Base-by-base conservation (phyloP, 2,329 filamentous ascomycete genomes). In the Didymella arachidicola region DNA sequence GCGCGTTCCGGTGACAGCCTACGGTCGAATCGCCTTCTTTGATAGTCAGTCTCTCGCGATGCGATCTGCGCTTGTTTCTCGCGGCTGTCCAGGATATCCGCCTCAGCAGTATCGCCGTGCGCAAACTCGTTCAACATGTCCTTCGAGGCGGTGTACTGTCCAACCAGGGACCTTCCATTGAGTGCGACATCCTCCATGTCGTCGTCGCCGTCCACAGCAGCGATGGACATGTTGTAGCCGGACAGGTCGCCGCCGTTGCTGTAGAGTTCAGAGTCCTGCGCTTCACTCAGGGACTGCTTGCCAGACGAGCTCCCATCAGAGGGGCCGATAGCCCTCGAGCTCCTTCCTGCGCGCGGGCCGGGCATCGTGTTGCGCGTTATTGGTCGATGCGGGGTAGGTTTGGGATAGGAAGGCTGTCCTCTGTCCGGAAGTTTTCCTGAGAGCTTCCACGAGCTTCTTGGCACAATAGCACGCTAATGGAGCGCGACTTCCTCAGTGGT, bases 101-200 rank as follows among this genome's bases (percentile, higher is more conserved):
- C 92, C 79, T 97, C 94, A 75, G 96, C 94, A 26, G 94, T 92
- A 42, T 91, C 93, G 54, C 93, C 93, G 53, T 87, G 88, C 25
- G 94, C 89, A 79, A 97, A 96, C 79, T 99, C 95, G 75, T 97
- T 92, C 74, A 99, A 93, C 80, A 97, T 92, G 49, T 91, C 88
- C 67, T 87, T 89, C 38, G 93, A 94, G 26, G 95, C 95, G 34
- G 95, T 99, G 79, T 99, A 99, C 79, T 98, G 95, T 63, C 93
- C 94, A 32, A 97, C 89, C 60, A 99, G 83, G 60, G 92, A 87
- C 71, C 90, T 87, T 68, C 91, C 88, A 68, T 77, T 82, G 44
- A 81, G 76, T n/a, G 82, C 88, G 56, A 80, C 87, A 77, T 89
- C 91, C 48, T 86, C 86, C 86, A 92, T 92, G 71, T 89, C 88